Evolutionary conservation across 176 grass and related monocot genomes (phyloP), one percentile per base, ranked within the genome.

Genomic region (Eremochloa ophiuroides): DNA sequence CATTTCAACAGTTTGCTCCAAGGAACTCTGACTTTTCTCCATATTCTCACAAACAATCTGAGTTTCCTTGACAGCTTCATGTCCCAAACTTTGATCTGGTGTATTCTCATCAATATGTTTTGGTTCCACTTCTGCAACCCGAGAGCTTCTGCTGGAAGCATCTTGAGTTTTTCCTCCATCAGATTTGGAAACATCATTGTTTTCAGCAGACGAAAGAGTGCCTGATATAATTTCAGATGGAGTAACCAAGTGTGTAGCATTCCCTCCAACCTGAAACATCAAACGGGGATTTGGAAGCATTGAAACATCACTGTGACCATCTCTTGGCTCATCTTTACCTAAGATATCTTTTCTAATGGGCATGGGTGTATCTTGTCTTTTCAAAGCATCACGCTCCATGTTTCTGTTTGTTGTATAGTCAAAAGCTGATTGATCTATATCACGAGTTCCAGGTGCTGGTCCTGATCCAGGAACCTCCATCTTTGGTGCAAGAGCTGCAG

Each of bases 201-300:
- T 87, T 82, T 89, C 89, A 76, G 87, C 53, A 74, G 88, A 78
- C 58, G 95, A 85, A 59, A 95, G 80, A 75, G 87, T 77, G 13
- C 96, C 96, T 3, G 96, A 91, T 83, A 98, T 89, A 77, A 99
- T 93, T 93, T 95, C 93, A 82, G 90, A 93, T 5, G 93, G 97
- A 91, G 97, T 99, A 84, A 99, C 87, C 46, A 99, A 84, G 74
- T 99, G 97, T 69, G 93, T 91, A 56, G 88, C 16, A 47, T 93
- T 86, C 20, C 85, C 78, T 85, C 90, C 93, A 78, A 71, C 86
- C 66, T 88, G 94, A 90, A 95, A 91, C 75, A 94, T 89, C 79
- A 90, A 42, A 77, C 66, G 91, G 60, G 93, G 84, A 88, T 95
- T 95, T 23, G 82, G 82, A 75, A 88, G 74, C 75, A 86, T 69